Evolutionary conservation across 106 monocot species (phyloP).

Genomic region (Platanthera guangdongensis): DNA sequence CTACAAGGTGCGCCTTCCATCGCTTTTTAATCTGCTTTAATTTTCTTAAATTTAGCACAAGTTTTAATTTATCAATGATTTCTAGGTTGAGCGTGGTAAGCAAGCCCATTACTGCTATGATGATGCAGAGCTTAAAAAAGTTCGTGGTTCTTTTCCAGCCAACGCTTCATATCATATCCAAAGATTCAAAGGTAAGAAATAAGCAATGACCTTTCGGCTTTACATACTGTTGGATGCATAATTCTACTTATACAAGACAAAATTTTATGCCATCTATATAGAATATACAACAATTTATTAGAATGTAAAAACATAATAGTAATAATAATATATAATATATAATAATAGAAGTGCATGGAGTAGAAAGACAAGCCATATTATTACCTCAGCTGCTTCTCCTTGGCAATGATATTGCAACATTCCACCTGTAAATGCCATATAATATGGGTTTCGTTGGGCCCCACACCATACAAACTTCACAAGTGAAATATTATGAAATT

Average conservation of each 20-base stretch:
- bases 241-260: background rate
- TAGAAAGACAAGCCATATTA: too few species aligned
- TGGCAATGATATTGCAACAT: too few species aligned
- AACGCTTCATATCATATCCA: conserved; percentile 88
- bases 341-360: too few species aligned
- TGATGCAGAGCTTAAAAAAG: conserved; percentile 61
- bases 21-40: background rate
- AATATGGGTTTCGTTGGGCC: too few species aligned
- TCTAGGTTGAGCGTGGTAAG: conserved; percentile 90
- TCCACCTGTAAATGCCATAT: too few species aligned
- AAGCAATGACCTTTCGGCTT: background rate
- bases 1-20: conserved; percentile 41
- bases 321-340: too few species aligned
- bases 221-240: background rate
- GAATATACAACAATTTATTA: background rate
- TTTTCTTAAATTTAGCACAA: background rate
- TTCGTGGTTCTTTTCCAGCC: conserved; percentile 67
- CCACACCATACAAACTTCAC: too few species aligned
- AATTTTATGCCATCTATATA: background rate
- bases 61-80: conserved; percentile 1
- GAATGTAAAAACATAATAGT: too few species aligned
- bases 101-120: conserved; percentile 88
- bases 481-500: too few species aligned
- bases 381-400: too few species aligned
- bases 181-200: conserved; percentile 88